A percentile compares a stretch with the other conserved stretches of the same genome.
Conservation (phyloP, 176 grass and related monocot genomes). For the Bolboschoenus planiculmis region DNA sequence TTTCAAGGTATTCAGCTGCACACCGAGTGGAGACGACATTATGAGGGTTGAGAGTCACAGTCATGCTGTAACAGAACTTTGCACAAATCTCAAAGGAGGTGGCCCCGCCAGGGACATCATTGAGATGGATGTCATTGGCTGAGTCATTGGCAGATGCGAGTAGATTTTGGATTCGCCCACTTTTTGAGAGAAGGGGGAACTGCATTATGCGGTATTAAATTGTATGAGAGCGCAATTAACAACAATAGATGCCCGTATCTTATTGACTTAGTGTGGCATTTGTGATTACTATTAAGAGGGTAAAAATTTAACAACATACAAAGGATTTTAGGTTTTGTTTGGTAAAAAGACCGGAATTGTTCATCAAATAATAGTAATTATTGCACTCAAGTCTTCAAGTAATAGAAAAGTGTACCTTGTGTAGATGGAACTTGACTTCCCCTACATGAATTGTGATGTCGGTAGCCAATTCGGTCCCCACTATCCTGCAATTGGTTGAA, state of each 20-base stretch:
- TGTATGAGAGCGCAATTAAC: background rate
- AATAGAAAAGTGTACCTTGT: constrained; percentile 57
- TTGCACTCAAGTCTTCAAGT: background rate
- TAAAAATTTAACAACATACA: background rate
- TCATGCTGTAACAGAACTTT: constrained; percentile 85
- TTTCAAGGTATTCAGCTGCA: constrained; percentile 88
- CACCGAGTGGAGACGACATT: constrained; percentile 77
- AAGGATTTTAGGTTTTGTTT: background rate
- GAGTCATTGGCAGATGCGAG: constrained; percentile 51
- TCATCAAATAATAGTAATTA: background rate
- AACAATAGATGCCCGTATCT: background rate
- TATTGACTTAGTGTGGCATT: background rate
- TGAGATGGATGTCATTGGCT: constrained; percentile 58
- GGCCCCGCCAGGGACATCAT: constrained; percentile 78
- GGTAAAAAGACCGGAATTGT: background rate
- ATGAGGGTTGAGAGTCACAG: constrained; percentile 85
- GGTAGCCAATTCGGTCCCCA: constrained; percentile 52
- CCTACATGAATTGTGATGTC: constrained; percentile 74
- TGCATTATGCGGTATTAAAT: constrained; percentile 25
- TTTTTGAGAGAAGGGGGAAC: constrained; percentile 93
- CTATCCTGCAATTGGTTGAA: constrained; percentile 53
- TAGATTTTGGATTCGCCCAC: constrained; percentile 70
- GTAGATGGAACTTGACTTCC: constrained; percentile 71
- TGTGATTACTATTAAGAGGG: background rate
- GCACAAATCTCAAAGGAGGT: constrained; percentile 92